A percentile compares a stretch with the other conserved stretches of the same genome.
phyloP scores from a whole-genome alignment of 2,329 filamentous ascomycete species.

The Hymenoscyphus fructigenus region DNA sequence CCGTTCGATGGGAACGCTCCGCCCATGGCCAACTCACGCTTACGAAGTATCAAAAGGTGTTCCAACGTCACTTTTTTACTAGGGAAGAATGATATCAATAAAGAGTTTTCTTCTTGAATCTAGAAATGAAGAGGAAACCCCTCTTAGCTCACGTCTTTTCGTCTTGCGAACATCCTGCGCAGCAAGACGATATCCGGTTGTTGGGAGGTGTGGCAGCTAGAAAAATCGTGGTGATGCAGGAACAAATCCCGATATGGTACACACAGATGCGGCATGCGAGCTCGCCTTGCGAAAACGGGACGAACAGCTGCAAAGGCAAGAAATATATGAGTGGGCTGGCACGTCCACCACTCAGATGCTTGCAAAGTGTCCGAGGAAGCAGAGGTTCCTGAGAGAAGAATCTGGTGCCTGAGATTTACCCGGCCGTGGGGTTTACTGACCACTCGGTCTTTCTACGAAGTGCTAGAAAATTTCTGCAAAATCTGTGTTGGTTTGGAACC shows the following conservation, averaged over 20 bases:
- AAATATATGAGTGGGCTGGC: neutral
- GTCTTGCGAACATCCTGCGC: neutral
- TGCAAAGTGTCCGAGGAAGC: neutral
- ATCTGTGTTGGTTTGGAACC: neutral
- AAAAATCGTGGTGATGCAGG: neutral
- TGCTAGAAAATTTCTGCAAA: neutral
- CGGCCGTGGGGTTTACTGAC: neutral
- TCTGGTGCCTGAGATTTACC: constrained; percentile 5
- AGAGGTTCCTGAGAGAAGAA: neutral
- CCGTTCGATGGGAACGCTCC: neutral
- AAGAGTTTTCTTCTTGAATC: neutral
- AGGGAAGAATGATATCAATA: neutral
- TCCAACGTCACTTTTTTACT: neutral
- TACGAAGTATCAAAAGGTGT: neutral
- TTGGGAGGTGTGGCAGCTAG: neutral
- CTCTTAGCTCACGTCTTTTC: neutral
- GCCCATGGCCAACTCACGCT: neutral
- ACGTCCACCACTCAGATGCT: neutral
- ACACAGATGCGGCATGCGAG: constrained; percentile 1
- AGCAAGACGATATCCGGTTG: neutral
- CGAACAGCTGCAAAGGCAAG: neutral
- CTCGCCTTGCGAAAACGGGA: constrained; percentile 2
- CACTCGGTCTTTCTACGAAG: neutral
- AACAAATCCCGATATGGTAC: neutral
- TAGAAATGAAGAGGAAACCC: neutral